Evolutionary conservation across 768 basidiomycete species (phyloP).

Genomic region (Russula sp.): DNA sequence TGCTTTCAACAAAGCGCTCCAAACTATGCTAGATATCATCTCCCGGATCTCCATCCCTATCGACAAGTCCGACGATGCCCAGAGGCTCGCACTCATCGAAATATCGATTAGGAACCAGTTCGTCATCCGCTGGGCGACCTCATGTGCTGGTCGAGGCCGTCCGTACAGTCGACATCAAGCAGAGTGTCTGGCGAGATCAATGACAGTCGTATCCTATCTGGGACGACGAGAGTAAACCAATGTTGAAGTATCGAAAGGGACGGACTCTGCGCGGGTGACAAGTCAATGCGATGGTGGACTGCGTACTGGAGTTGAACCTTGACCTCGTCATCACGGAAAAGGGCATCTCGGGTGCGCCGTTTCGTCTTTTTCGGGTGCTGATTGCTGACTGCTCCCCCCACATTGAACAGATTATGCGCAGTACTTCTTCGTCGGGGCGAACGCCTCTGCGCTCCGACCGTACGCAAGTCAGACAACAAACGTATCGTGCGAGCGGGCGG

Average conservation of each 20-base stretch:
- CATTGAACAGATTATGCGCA: conserved; percentile 77
- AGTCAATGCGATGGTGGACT: conserved; percentile 80
- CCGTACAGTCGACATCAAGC: no score
- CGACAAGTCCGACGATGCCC: no score
- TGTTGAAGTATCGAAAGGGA: conserved; percentile 91
- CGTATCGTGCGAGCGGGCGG: conserved; percentile 93
- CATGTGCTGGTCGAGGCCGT: no score
- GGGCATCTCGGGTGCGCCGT: conserved; percentile 82
- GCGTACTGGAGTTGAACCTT: conserved; percentile 89
- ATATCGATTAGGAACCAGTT: no score
- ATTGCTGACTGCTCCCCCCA: background rate
- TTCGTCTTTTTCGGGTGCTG: background rate
- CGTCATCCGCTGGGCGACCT: no score
- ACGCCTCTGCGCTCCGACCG: conserved; percentile 89
- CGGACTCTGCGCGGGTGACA: conserved; percentile 94
- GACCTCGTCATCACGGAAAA: conserved; percentile 97
- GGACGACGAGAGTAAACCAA: conserved; percentile 99
- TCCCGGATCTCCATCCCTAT: no score
- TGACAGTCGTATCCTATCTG: no score
- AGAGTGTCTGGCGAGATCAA: no score
- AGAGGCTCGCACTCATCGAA: no score
- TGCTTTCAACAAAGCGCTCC: no score
- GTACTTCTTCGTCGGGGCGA: conserved; percentile 79
- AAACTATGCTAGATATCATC: no score
- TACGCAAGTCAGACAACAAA: conserved; percentile 98